phyloP scores from a whole-genome alignment of 768 basidiomycete species.

The Tricholoma hemisulphureum region DNA sequence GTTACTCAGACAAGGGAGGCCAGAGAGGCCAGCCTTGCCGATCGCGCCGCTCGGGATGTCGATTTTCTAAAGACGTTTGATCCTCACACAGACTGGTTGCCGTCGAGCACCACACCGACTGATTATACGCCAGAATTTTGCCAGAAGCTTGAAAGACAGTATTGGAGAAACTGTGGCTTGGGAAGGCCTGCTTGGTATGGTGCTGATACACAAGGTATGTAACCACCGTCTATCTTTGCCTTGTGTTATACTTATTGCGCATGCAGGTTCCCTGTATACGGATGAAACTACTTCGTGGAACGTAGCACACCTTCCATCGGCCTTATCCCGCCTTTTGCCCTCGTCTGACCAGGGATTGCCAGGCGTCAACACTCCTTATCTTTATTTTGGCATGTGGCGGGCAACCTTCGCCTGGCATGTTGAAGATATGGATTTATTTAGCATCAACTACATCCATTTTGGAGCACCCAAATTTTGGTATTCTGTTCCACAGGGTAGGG shows the following conservation, averaged over 20 bases:
- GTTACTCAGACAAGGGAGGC: constrained; percentile 44
- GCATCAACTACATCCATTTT: constrained; percentile 98
- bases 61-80: constrained; percentile 72
- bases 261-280: constrained; percentile 64
- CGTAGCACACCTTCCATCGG: constrained; percentile 86
- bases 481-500: constrained; percentile 85
- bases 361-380: constrained; percentile 95
- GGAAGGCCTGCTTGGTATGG: constrained; percentile 97
- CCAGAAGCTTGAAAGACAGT: constrained; percentile 80
- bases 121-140: constrained; percentile 93
- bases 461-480: constrained; percentile 99
- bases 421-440: constrained; percentile 98
- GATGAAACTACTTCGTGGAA: constrained; percentile 87
- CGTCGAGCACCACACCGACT: constrained; percentile 60
- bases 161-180: constrained; percentile 88
- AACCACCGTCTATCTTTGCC: neutral
- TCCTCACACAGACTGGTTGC: constrained; percentile 76
- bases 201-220: constrained; percentile 87
- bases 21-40: constrained; percentile 51
- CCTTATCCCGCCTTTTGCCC: constrained; percentile 78
- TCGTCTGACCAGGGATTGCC: constrained; percentile 70
- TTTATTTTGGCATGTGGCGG: constrained; percentile 99
- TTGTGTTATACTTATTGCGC: constrained; percentile 1
- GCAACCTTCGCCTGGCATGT: constrained; percentile 99
- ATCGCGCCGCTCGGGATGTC: constrained; percentile 41